A percentile compares a stretch with the other conserved stretches of the same genome.
Evolutionary conservation across 306 rosid genomes (phyloP).

Genomic region (Adenanthera pavonina): DNA sequence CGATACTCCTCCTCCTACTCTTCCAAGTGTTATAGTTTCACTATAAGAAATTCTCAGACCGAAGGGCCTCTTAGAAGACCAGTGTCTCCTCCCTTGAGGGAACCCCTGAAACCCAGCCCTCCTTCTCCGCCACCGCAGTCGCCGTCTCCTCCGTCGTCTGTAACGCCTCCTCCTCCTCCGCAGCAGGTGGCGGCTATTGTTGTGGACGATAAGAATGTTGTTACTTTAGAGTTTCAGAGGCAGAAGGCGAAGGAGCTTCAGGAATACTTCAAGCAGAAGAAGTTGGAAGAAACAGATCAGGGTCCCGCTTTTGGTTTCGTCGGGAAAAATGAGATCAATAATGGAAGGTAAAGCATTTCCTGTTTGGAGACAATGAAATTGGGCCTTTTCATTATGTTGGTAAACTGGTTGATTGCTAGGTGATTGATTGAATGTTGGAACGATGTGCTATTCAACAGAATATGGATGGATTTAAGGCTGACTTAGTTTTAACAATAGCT

Average conservation of each 20-base stretch:
- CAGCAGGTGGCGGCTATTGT: conserved; percentile 37
- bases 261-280: conserved; percentile 88
- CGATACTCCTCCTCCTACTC: conserved; percentile 46
- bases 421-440: background rate
- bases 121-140: conserved; percentile 54
- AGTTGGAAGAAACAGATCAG: conserved; percentile 77
- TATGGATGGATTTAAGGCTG: background rate
- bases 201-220: conserved; percentile 54
- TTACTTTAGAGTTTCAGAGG: conserved; percentile 88
- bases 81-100: conserved; percentile 64
- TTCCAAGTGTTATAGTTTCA: conserved; percentile 43
- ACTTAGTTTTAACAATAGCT: background rate
- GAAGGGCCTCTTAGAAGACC: conserved; percentile 95
- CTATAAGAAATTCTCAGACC: conserved; percentile 73
- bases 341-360: conserved; percentile 69
- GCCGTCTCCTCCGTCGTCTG: conserved; percentile 23
- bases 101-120: conserved; percentile 59
- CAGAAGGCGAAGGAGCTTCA: conserved; percentile 89
- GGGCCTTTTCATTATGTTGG: conserved; percentile 19
- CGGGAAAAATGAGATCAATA: conserved; percentile 79
- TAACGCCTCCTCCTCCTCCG: conserved; percentile 35
- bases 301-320: conserved; percentile 86
- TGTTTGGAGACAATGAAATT: background rate
- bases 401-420: background rate
- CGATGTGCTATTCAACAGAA: background rate